Evolutionary conservation across 192 early-diverging fungal genomes (phyloP), one percentile per base, ranked within the genome.

Genomic region (Gryganskiella cystojenkinii): DNA sequence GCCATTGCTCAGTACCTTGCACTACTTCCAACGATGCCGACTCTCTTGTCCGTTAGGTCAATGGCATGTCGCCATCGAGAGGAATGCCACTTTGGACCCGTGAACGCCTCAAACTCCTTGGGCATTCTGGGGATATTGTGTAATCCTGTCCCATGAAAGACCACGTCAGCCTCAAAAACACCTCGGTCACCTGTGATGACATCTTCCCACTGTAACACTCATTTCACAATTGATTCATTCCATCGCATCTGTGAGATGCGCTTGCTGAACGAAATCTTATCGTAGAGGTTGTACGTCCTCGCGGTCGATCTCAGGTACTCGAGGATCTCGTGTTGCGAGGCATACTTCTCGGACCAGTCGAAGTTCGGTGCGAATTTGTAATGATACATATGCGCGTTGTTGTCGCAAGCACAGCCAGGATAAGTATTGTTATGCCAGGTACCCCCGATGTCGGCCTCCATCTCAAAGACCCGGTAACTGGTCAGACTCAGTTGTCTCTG

Each of bases 341-440:
- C 65, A 63, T 54, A 83, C 17, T 58, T 57, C 15, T 40, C n/a
- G 24, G 58, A 43, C 82, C 82, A 83, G 30, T 83, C 61, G 45
- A 67, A 81, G 63, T 82, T 82, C 25, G 66, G 79, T 13, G 81
- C 80, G 52, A 79, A 82, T 1, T 60, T 65, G 70, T 67, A 80
- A 11, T 59, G 58, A 54, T 84, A 84, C 13, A 70, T 30, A 35
- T 80, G 76, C 0, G 71, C 59, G 5, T 61, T 70, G 10, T 84
- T 66, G 64, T 87, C 86, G 52, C 84, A 84, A 1, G 71, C 84
- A 34, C 75, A 79, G 5, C 86, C 82, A 7, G 84, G 82, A 43
- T 79, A 82, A 8, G 64, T 71, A 56, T 69, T 79, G 24, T 45
- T 71, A 19, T 56, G 54, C 85, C 85, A 86, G 9, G 83, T 84